phyloP scores from a whole-genome alignment of 306 rosid genomes.

The Trifolium pratense region DNA sequence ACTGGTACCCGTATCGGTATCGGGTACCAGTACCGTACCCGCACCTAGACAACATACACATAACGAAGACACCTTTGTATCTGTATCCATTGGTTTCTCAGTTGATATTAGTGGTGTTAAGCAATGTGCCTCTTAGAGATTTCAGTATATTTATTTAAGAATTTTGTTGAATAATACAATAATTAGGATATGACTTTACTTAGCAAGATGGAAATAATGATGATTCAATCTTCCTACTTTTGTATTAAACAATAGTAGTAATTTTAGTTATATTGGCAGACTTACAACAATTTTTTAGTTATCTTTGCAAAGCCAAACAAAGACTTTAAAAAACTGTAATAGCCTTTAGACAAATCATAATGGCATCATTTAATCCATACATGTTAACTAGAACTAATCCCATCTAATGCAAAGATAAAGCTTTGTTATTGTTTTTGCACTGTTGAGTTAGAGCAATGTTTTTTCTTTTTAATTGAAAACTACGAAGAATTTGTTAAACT shows the following conservation, averaged over 20 bases:
- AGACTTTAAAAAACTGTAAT: not conserved
- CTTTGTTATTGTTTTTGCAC: not conserved
- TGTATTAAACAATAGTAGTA: not conserved
- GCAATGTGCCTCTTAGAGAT: not conserved
- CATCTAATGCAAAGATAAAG: not conserved
- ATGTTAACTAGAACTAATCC: not conserved
- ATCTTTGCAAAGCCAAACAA: not conserved
- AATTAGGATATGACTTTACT: not conserved
- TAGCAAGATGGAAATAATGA: not conserved
- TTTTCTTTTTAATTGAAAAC: not conserved
- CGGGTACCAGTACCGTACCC: too few relatives aligned
- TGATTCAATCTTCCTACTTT: not conserved
- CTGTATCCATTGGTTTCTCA: slow-evolving; percentile 12
- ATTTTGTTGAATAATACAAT: not conserved
- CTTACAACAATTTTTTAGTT: not conserved
- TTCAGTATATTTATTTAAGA: not conserved
- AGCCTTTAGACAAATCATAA: not conserved
- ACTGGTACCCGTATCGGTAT: too few relatives aligned
- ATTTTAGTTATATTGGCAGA: not conserved
- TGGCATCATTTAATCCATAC: not conserved
- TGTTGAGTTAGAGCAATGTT: not conserved
- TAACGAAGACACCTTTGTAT: not conserved
- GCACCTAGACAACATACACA: too few relatives aligned
- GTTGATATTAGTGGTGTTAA: slow-evolving; percentile 6
- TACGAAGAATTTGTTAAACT: not conserved